These are phyloP conservation scores for Sicyos baderoa DNA, from an alignment of 306 rosid species.

Conservation along the genomic window DNA sequence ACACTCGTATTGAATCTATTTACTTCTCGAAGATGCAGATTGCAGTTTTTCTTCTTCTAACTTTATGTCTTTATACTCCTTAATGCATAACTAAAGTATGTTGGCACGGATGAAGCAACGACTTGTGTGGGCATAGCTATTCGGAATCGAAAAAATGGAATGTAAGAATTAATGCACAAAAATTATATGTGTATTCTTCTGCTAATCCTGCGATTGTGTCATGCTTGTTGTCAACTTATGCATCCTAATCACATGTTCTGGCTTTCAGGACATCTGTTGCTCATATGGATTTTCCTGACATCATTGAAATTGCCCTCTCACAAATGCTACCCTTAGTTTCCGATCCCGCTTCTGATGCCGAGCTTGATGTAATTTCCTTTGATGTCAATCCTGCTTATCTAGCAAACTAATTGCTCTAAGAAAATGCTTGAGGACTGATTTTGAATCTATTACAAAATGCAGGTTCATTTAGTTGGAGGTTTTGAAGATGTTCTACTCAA, in stretches of 20 bases:
- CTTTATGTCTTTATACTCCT: background rate
- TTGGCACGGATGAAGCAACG: constrained; percentile 97
- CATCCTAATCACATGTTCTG: constrained; percentile 17
- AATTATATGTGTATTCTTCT: constrained; percentile 13
- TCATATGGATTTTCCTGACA: constrained; percentile 70
- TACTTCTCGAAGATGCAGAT: background rate
- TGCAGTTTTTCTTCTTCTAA: constrained; percentile 12
- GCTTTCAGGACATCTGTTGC: constrained; percentile 58
- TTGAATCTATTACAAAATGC: constrained; percentile 21
- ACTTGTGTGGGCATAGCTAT: constrained; percentile 79
- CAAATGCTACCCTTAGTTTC: constrained; percentile 58
- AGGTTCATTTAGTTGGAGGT: constrained; percentile 84
- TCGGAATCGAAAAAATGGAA: constrained; percentile 54
- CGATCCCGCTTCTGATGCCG: constrained; percentile 34
- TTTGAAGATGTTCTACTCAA: constrained; percentile 61
- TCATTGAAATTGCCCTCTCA: constrained; percentile 54
- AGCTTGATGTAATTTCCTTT: constrained; percentile 45
- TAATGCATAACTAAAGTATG: constrained; percentile 37
- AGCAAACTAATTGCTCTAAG: background rate
- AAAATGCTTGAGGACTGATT: constrained; percentile 18
- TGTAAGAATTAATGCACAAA: constrained; percentile 37
- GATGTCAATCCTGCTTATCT: constrained; percentile 2
- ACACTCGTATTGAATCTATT: background rate
- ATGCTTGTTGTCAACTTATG: background rate
- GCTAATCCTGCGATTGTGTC: constrained; percentile 14